phyloP scores from a whole-genome alignment of 768 basidiomycete genomes.

The Brasilioporus rufonigricans region DNA sequence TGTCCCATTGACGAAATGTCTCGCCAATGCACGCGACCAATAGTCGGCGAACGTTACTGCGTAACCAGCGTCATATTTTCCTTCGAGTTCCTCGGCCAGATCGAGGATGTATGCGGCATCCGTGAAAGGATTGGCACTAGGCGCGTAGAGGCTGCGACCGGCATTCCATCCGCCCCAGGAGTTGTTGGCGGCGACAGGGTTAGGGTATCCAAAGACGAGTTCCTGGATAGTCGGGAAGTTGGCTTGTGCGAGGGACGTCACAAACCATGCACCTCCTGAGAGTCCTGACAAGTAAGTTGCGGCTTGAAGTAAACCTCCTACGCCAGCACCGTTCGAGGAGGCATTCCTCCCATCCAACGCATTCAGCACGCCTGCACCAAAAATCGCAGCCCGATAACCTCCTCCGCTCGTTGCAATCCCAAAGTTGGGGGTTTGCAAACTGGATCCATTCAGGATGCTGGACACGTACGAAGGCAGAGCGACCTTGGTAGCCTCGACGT shows the following conservation, averaged over 20 bases:
- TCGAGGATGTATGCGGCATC: slow-evolving; percentile 17
- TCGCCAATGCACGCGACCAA: slow-evolving; percentile 28
- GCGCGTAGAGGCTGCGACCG: slow-evolving; percentile 14
- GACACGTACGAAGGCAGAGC: slow-evolving; percentile 36
- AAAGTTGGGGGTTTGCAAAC: slow-evolving; percentile 33
- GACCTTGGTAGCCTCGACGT: slow-evolving; percentile 31
- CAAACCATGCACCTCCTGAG: slow-evolving; percentile 42
- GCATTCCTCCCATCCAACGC: slow-evolving; percentile 49
- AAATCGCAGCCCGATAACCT: slow-evolving; percentile 53
- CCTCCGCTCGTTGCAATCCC: slow-evolving; percentile 58
- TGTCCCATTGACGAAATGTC: slow-evolving; percentile 42
- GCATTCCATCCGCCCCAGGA: slow-evolving; percentile 37
- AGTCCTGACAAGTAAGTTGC: slow-evolving; percentile 53
- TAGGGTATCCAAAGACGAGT: slow-evolving; percentile 33
- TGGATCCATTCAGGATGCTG: slow-evolving; percentile 26
- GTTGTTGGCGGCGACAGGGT: slow-evolving; percentile 13
- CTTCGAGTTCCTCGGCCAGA: slow-evolving; percentile 30
- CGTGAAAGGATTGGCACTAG: slow-evolving; percentile 17
- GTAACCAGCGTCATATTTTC: slow-evolving; percentile 32
- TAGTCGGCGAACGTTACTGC: slow-evolving; percentile 30
- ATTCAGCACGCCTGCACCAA: slow-evolving; percentile 50
- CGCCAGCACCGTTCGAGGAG: slow-evolving; percentile 39
- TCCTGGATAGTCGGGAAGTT: slow-evolving; percentile 41
- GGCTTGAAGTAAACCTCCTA: slow-evolving; percentile 52
- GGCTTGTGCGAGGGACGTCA: slow-evolving; percentile 41